Base-by-base conservation (phyloP, 2,329 filamentous ascomycete species). In the Penicillium sp. region DNA sequence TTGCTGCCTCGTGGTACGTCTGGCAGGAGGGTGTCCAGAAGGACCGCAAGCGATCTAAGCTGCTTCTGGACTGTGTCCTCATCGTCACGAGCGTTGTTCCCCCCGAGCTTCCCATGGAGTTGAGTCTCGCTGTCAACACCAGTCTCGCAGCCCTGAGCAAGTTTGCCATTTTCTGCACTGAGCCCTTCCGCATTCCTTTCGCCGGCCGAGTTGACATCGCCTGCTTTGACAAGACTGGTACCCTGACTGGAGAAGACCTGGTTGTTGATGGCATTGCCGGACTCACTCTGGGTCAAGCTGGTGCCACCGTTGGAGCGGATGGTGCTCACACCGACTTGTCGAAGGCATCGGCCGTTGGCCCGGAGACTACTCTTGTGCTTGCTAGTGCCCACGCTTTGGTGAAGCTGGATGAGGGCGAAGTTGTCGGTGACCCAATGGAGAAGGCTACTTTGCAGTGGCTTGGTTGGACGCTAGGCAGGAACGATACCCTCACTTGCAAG, bases 201-300 rank as follows among this genome's bases (percentile, higher is more conserved):
- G 96, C 93, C 66, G 95, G 95, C 35, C 91, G 95, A 64, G 90
- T 99, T 60, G 96, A 99, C 75, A 85, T 99, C 55, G 93, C 95
- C 63, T 99, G 95, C 80, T 99, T 99, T 67, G 95, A 99, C 79
- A 99, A 99, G 83, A 99, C 95, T 12, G 95, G 95, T 66, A 99
- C 95, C 1, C 79, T 99, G 60, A 99, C 95, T 39, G 95, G 95
- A 52, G 95, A 99, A 75, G 94, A 99, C 73, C 83, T 99, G 45
- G 92, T 99, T 11, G 95, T 99, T 20, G 94, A 99, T 74, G 95
- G 95, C 71, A 94, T 99, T 75, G 95, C 95, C 61, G 95, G 95
- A 15, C 84, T 98, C 31, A 88, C 86, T 12, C 83, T 97, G 31
- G 89, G 88, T 25, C 83, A 90, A 56, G 75, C 83, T 31, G 87